Conservation (phyloP, 75 land plant species). For the Isoetes taiwanensis region DNA sequence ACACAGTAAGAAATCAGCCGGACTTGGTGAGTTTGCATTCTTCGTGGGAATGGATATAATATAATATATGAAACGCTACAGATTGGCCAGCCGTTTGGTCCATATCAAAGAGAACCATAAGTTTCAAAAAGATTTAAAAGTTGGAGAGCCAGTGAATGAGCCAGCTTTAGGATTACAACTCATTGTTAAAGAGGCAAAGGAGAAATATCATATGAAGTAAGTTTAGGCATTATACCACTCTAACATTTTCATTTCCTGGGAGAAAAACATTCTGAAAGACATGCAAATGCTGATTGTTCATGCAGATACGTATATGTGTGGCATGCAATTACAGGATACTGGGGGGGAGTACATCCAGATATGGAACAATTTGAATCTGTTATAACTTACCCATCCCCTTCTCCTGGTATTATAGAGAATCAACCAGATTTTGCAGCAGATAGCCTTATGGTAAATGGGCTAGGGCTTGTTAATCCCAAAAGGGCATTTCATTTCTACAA, state of each 20-base stretch:
- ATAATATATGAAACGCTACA: constrained; percentile 12
- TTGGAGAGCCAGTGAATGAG: too few relatives aligned
- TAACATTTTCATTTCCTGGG: not conserved
- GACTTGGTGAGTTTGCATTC: not conserved
- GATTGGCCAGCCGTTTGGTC: constrained; percentile 75
- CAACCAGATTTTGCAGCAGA: constrained; percentile 52
- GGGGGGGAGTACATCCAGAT: constrained; percentile 69
- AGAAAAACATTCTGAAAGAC: too few relatives aligned
- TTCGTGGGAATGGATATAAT: too few relatives aligned
- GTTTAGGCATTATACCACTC: constrained; percentile 1
- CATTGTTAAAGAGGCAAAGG: constrained; percentile 48
- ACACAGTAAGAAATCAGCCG: constrained; percentile 58
- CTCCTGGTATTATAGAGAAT: constrained; percentile 49
- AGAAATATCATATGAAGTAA: constrained; percentile 48
- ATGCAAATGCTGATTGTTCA: not conserved
- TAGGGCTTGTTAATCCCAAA: constrained; percentile 74
- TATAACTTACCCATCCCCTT: constrained; percentile 52
- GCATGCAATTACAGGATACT: constrained; percentile 78
- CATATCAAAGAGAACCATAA: constrained; percentile 84
- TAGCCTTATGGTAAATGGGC: constrained; percentile 47
- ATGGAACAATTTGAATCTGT: constrained; percentile 47
- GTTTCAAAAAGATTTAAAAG: constrained; percentile 59
- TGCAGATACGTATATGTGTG: constrained; percentile 69
- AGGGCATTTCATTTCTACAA: constrained; percentile 52
- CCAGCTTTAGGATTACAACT: constrained; percentile 55